Conservation (phyloP, 345 rosid genomes). For the Diplotaxis tenuifolia region DNA sequence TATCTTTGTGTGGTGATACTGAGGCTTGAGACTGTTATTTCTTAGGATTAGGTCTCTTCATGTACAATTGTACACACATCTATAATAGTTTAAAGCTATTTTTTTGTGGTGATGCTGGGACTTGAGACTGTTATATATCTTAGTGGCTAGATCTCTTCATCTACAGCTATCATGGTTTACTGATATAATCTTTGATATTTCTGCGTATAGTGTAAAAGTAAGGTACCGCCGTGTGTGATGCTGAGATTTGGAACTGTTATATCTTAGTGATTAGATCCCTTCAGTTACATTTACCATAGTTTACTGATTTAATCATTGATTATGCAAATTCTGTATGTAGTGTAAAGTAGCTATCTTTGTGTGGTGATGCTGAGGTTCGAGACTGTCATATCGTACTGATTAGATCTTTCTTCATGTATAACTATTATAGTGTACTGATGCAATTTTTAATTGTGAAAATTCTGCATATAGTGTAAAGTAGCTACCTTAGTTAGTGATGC, state of each 20-base stretch:
- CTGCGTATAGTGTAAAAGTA: not conserved
- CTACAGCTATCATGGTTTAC: too few species aligned
- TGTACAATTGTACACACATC: too few species aligned
- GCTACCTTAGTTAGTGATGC: not conserved
- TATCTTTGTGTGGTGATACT: not conserved
- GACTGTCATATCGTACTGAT: not conserved
- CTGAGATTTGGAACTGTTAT: too few species aligned
- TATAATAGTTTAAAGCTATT: too few species aligned
- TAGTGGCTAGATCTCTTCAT: too few species aligned
- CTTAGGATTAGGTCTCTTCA: too few species aligned
- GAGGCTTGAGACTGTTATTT: too few species aligned
- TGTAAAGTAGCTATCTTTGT: not conserved
- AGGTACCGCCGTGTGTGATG: too few species aligned
- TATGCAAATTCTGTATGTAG: not conserved
- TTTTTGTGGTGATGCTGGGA: not conserved
- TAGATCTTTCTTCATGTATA: too few species aligned
- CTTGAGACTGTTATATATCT: not conserved
- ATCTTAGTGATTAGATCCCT: not conserved
- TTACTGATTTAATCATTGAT: not conserved
- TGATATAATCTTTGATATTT: too few species aligned
- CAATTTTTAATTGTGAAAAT: too few species aligned
- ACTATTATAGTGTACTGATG: not conserved
- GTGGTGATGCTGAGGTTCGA: not conserved
- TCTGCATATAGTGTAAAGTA: too few species aligned
- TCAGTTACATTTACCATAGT: not conserved